Conservation (phyloP, 2,329 filamentous ascomycete genomes). For the Fusarium globosum region DNA sequence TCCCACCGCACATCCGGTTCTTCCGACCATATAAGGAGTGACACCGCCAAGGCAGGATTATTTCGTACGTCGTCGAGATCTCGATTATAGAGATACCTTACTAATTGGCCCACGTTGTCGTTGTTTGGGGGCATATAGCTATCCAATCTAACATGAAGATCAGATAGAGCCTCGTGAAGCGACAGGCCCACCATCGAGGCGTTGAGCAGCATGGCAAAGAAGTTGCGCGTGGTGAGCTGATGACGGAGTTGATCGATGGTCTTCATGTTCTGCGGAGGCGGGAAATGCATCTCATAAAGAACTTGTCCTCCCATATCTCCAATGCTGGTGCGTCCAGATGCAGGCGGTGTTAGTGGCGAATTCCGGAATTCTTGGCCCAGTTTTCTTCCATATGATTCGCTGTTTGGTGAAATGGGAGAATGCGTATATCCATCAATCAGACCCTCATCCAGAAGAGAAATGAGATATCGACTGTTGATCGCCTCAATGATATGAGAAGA, state of each 20-base stretch:
- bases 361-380: constrained; percentile 19
- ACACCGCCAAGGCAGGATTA: constrained; percentile 68
- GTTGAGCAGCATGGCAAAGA: constrained; percentile 73
- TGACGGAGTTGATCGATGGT: constrained; percentile 64
- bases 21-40: constrained; percentile 74
- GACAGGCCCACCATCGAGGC: constrained; percentile 73
- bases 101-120: constrained; percentile 69
- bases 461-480: constrained; percentile 65
- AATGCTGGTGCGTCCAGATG: constrained; percentile 54
- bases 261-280: constrained; percentile 62
- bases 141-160: constrained; percentile 70
- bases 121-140: constrained; percentile 66
- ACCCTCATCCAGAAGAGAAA: constrained; percentile 65
- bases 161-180: constrained; percentile 70
- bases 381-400: constrained; percentile 54
- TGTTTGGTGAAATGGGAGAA: constrained; percentile 55
- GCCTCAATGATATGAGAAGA: constrained; percentile 69
- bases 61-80: constrained; percentile 73
- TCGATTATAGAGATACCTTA: constrained; percentile 68
- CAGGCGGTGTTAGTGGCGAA: constrained; percentile 47
- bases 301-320: constrained; percentile 62
- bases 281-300: constrained; percentile 72
- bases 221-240: constrained; percentile 75
- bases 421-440: constrained; percentile 57
- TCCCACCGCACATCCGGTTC: constrained; percentile 70